These are phyloP conservation scores for Yarrowia hollandica DNA, from an alignment of 805 yeast genomes.

Conservation along the genomic window DNA sequence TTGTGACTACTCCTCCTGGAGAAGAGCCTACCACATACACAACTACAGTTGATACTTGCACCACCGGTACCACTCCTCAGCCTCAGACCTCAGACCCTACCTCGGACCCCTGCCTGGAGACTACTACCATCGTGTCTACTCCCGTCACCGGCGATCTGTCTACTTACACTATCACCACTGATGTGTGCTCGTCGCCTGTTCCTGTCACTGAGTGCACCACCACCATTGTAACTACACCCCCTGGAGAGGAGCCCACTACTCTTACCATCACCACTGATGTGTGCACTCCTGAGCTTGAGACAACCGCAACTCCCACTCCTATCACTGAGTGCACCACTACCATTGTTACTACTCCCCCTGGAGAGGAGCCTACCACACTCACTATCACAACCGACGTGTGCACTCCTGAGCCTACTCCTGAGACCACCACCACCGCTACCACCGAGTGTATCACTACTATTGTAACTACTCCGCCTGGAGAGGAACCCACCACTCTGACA, in stretches of 20 bases:
- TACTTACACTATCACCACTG: slow-evolving; percentile 4
- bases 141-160: not conserved
- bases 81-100: not conserved
- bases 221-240: not conserved
- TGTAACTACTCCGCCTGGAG: not conserved
- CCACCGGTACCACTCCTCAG: not conserved
- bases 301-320: not conserved
- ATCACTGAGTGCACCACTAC: not conserved
- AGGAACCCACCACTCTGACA: not conserved
- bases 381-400: not conserved
- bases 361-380: not conserved
- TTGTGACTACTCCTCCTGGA: not conserved
- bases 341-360: not conserved
- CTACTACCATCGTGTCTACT: slow-evolving; percentile 8
- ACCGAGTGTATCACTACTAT: not conserved
- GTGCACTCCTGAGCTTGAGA: not conserved
- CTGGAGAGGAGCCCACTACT: not conserved
- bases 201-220: not conserved
- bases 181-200: not conserved
- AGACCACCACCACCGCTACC: not conserved
- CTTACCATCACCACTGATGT: slow-evolving; percentile 1
- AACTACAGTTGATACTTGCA: not conserved
- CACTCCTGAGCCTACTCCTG: not conserved
- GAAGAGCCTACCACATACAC: not conserved
- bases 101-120: slow-evolving; percentile 4